A percentile compares a stretch with the other conserved stretches of the same genome.
phyloP scores from a whole-genome alignment of 139 green algal genomes.

The Volvox africanus region DNA sequence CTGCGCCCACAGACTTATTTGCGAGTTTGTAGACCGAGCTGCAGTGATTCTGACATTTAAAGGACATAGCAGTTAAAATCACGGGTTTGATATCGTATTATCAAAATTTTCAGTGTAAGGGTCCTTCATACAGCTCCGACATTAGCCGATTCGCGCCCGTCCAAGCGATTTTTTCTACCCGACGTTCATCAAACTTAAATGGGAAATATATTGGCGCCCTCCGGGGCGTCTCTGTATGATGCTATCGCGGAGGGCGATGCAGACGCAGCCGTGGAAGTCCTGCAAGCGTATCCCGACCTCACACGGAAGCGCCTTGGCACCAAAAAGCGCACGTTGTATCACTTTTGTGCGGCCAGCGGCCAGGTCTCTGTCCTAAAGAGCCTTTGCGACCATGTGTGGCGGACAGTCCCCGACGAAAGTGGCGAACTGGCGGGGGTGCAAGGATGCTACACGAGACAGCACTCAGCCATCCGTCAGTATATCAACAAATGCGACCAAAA shows the following conservation, averaged over 20 bases:
- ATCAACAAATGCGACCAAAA: neutral
- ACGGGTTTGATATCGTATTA: neutral
- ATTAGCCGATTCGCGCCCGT: too few species aligned
- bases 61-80: too few species aligned
- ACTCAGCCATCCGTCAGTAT: neutral
- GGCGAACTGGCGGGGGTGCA: neutral
- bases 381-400: neutral
- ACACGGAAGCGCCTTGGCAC: neutral
- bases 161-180: too few species aligned
- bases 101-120: neutral
- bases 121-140: too few species aligned
- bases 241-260: constrained; percentile 4
- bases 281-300: neutral
- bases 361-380: neutral
- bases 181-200: neutral
- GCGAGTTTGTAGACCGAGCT: too few species aligned
- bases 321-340: neutral
- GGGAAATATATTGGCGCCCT: neutral
- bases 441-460: neutral
- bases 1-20: too few species aligned
- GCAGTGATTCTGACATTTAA: too few species aligned
- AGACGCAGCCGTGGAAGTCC: neutral
- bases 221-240: neutral
- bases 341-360: neutral
- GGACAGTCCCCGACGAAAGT: neutral